Evolutionary conservation across 352 stramenopile species (phyloP).

Genomic region (Phytopythium helicoides): DNA sequence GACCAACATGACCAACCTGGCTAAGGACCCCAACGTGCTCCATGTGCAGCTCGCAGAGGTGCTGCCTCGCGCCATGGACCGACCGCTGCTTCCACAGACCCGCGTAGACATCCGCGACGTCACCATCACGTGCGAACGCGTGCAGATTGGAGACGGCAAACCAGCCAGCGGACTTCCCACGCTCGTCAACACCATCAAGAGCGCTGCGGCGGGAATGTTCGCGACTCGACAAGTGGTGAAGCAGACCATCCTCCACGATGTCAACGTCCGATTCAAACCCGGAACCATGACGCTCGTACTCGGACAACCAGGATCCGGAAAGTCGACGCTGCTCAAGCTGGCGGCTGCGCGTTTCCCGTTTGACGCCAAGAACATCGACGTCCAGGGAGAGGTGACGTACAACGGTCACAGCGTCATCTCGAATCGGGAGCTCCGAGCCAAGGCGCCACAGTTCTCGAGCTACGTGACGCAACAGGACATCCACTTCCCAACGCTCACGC

Average conservation of each 20-base stretch:
- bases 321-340: conserved; percentile 38
- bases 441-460: conserved; percentile 11
- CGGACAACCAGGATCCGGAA: conserved; percentile 29
- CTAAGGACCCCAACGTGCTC: conserved; percentile 17
- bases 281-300: conserved; percentile 19
- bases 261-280: conserved; percentile 24
- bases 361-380: conserved; percentile 15
- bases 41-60: conserved; percentile 14
- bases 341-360: conserved; percentile 23
- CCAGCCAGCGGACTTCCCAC: conserved; percentile 21
- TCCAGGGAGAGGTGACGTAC: conserved; percentile 20
- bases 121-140: conserved; percentile 6
- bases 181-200: conserved; percentile 17
- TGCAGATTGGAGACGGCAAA: conserved; percentile 1
- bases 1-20: conserved; percentile 7
- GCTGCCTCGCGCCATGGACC: conserved; percentile 11
- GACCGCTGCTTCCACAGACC: conserved; percentile 9
- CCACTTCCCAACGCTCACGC: conserved; percentile 79
- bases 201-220: conserved; percentile 6
- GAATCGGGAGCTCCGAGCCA: conserved; percentile 6
- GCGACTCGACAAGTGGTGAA: conserved; percentile 10
- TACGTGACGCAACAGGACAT: conserved; percentile 52
- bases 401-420: conserved; percentile 8
- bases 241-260: conserved; percentile 21
- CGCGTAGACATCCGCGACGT: conserved; percentile 14